A percentile compares a stretch with the other conserved stretches of the same genome.
Evolutionary conservation across 768 basidiomycete species (phyloP).

Genomic region (Mycena leptocephala): DNA sequence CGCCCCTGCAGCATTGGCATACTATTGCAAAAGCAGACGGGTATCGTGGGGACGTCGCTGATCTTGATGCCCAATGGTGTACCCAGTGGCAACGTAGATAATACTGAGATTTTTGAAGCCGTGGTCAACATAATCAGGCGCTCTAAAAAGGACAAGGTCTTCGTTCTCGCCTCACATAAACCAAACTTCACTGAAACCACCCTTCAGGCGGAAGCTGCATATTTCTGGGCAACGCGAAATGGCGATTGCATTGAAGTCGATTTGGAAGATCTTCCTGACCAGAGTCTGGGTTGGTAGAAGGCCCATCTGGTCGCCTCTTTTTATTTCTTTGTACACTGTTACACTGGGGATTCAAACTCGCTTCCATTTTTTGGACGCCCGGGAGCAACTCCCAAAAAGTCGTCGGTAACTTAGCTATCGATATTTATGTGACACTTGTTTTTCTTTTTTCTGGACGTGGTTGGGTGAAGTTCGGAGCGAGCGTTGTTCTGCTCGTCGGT

Average conservation of each 20-base stretch:
- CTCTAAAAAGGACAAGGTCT: conserved; percentile 19
- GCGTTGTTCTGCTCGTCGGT: no score
- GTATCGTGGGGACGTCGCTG: neutral
- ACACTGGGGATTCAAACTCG: no score
- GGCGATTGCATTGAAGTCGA: conserved; percentile 35
- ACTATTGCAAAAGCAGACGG: conserved; percentile 13
- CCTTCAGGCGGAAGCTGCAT: conserved; percentile 14
- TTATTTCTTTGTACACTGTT: no score
- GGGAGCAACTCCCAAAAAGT: no score
- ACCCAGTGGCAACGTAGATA: neutral
- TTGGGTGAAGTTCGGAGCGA: no score
- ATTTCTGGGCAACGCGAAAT: conserved; percentile 28
- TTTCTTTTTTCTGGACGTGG: no score
- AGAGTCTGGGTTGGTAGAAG: conserved; percentile 28
- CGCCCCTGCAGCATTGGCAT: neutral
- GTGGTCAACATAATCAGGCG: conserved; percentile 8
- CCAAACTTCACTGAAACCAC: neutral
- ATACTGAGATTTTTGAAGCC: neutral
- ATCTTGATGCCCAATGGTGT: neutral
- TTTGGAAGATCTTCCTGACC: conserved; percentile 30
- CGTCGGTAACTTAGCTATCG: no score
- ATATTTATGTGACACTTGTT: no score
- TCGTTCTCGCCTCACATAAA: neutral
- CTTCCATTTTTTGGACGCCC: no score
- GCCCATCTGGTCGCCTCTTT: neutral